These are phyloP conservation scores for Rhodosporidiobolus sp. DNA, from an alignment of 768 basidiomycete species.

Conservation along the genomic window DNA sequence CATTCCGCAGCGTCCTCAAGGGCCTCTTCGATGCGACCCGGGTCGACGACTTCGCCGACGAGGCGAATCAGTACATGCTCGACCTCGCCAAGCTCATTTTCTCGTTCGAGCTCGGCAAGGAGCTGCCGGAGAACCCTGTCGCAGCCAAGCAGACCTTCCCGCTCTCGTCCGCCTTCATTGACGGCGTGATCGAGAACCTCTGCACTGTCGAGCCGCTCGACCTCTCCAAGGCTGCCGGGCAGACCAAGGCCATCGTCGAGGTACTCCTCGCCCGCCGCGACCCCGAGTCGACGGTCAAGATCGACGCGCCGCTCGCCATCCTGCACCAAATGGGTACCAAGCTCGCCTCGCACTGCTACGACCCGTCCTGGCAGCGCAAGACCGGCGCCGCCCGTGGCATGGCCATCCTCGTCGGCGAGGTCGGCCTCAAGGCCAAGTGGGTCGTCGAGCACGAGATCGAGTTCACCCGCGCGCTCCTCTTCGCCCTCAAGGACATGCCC, in stretches of 20 bases:
- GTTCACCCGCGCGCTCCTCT: conserved; percentile 80
- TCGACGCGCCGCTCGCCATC: conserved; percentile 53
- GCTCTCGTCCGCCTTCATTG: conserved; percentile 55
- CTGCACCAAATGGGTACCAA: conserved; percentile 78
- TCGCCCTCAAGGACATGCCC: conserved; percentile 91
- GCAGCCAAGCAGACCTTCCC: conserved; percentile 40
- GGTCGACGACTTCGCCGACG: conserved; percentile 63
- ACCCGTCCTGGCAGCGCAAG: conserved; percentile 85
- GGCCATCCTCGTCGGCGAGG: conserved; percentile 68
- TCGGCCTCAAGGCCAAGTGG: conserved; percentile 72
- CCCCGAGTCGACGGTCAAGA: conserved; percentile 41
- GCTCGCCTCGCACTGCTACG: conserved; percentile 80
- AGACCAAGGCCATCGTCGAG: conserved; percentile 55
- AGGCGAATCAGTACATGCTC: conserved; percentile 67
- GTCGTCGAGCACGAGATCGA: conserved; percentile 82
- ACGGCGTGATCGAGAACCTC: conserved; percentile 72
- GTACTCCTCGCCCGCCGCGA: conserved; percentile 60
- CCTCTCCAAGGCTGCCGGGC: conserved; percentile 32
- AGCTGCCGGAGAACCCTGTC: conserved; percentile 43
- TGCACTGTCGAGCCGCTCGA: conserved; percentile 49
- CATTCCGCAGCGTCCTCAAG: conserved; percentile 67
- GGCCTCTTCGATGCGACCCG: conserved; percentile 75
- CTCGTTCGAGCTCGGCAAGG: conserved; percentile 62
- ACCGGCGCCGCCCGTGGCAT: conserved; percentile 85
- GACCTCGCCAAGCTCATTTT: conserved; percentile 71